These are phyloP conservation scores for Cyclotella baltica DNA, from an alignment of 108 stramenopile genomes.

Conservation along the genomic window DNA sequence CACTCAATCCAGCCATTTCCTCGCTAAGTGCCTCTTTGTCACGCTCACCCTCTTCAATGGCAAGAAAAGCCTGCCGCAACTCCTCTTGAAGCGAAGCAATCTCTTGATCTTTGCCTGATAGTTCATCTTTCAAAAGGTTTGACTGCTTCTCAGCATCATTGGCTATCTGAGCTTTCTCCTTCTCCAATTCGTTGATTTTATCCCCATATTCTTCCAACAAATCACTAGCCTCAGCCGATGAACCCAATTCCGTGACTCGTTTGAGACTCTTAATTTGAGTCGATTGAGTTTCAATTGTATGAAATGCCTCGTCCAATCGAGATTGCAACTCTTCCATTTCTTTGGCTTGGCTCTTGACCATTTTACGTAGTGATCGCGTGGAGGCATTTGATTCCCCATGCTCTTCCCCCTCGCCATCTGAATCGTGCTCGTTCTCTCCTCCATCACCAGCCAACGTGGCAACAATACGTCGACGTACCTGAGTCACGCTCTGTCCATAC, in stretches of 20 bases:
- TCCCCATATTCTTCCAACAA: slow-evolving; percentile 69
- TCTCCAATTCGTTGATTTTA: slow-evolving; percentile 62
- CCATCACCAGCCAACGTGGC: slow-evolving; percentile 60
- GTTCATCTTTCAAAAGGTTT: slow-evolving; percentile 41
- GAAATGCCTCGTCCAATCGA: slow-evolving; percentile 48
- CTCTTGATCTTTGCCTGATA: slow-evolving; percentile 44
- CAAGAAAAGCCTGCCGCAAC: slow-evolving; percentile 23
- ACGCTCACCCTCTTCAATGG: slow-evolving; percentile 35
- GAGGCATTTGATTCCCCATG: slow-evolving; percentile 14
- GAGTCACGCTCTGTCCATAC: slow-evolving; percentile 61
- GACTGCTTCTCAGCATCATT: slow-evolving; percentile 45
- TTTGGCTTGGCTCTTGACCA: slow-evolving; percentile 69
- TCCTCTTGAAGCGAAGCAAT: slow-evolving; percentile 52
- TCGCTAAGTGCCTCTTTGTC: slow-evolving; percentile 64
- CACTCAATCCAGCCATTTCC: slow-evolving; percentile 76
- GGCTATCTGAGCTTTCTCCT: slow-evolving; percentile 51
- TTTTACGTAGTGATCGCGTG: slow-evolving; percentile 52
- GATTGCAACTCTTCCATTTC: slow-evolving; percentile 74
- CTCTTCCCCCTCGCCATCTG: slow-evolving; percentile 15
- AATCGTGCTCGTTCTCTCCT: slow-evolving; percentile 50
- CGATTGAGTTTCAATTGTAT: slow-evolving; percentile 39
- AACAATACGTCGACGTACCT: slow-evolving; percentile 75
- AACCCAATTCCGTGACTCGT: slow-evolving; percentile 65
- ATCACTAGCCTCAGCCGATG: slow-evolving; percentile 68
- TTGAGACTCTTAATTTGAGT: slow-evolving; percentile 64